Conservation (phyloP, 225 moss, liverwort and hornwort genomes). For the Antitrichia curtipendula region DNA sequence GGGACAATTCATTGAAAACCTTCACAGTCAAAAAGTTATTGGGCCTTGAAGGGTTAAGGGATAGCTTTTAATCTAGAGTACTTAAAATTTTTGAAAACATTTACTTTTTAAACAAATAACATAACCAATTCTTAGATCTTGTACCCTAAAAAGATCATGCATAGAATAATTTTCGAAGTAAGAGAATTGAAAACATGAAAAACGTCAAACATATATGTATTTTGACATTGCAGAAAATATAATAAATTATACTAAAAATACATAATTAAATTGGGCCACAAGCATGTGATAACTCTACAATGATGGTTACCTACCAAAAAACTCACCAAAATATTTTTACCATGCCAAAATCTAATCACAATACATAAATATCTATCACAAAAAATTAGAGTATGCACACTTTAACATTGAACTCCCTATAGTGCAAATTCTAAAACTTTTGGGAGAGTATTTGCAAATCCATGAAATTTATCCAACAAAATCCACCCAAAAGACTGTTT, state of each 20-base stretch:
- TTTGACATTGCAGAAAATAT: not conserved
- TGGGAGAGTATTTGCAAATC: not conserved
- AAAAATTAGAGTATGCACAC: not conserved
- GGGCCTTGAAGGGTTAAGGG: not conserved
- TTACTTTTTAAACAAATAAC: not conserved
- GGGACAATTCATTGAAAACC: too few species aligned
- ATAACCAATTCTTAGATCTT: not conserved
- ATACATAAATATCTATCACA: not conserved
- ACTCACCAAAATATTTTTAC: not conserved
- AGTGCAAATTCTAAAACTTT: not conserved
- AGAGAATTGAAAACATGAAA: not conserved
- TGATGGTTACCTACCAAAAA: not conserved
- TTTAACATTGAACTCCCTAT: not conserved
- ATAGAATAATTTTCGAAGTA: not conserved
- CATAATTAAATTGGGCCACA: not conserved
- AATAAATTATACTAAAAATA: not conserved
- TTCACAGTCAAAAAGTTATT: too few species aligned
- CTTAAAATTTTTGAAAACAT: accelerated
- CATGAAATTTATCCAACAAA: not conserved
- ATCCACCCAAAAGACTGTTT: not conserved
- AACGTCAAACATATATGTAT: not conserved
- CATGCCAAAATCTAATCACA: not conserved
- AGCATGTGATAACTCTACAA: not conserved
- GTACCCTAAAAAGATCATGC: accelerated
- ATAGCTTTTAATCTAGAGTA: accelerated